These are phyloP conservation scores for Cladosporium cucumerinum DNA, from an alignment of 2,329 filamentous ascomycete genomes.

Conservation along the genomic window DNA sequence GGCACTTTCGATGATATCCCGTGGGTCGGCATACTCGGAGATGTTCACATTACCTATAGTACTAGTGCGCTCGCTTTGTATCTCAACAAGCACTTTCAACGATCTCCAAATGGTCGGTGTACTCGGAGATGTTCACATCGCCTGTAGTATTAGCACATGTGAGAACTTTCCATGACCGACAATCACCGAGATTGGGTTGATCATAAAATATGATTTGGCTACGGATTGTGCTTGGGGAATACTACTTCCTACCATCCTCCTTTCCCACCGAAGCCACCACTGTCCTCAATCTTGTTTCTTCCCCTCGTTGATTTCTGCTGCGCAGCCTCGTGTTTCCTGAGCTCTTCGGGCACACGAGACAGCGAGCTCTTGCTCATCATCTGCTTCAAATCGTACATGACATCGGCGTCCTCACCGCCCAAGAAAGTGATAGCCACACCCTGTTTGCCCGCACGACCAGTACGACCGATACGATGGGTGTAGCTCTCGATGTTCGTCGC, in stretches of 20 bases:
- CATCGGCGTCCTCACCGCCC: slow-evolving; percentile 82
- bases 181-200: too few species aligned
- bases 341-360: slow-evolving; percentile 84
- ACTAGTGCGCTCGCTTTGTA: too few species aligned
- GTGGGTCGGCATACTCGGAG: too few species aligned
- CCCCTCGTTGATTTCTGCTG: slow-evolving; percentile 61
- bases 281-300: slow-evolving; percentile 35
- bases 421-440: slow-evolving; percentile 96
- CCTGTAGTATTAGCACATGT: too few species aligned
- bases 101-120: too few species aligned
- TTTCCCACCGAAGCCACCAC: slow-evolving; percentile 36
- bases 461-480: slow-evolving; percentile 94
- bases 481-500: slow-evolving; percentile 88
- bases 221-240: background rate
- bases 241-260: slow-evolving; percentile 28
- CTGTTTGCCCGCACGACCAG: slow-evolving; percentile 93
- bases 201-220: background rate
- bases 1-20: too few species aligned
- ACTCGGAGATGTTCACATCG: too few species aligned
- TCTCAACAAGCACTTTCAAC: too few species aligned
- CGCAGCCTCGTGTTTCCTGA: slow-evolving; percentile 85
- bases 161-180: too few species aligned
- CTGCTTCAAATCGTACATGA: slow-evolving; percentile 88
- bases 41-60: too few species aligned
- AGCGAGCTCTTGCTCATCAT: slow-evolving; percentile 90